These are phyloP conservation scores for Punctularia strigosozonata DNA, from an alignment of 768 basidiomycete genomes.

Conservation along the genomic window DNA sequence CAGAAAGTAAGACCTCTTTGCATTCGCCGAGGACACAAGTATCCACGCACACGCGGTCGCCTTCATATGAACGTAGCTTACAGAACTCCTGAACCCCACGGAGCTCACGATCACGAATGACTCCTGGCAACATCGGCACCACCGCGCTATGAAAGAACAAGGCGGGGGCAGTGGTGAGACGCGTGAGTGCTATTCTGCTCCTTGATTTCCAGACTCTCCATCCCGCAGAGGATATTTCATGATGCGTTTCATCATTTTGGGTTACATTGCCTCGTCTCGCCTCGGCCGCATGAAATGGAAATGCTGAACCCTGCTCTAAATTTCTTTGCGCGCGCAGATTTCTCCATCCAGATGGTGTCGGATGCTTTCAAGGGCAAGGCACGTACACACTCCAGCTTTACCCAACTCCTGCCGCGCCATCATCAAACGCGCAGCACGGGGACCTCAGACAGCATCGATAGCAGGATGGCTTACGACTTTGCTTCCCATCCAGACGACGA, in stretches of 20 bases:
- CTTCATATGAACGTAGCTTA: slow-evolving; percentile 37
- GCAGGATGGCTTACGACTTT: too few species aligned
- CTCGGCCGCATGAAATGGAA: too few species aligned
- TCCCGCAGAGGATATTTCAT: too few species aligned
- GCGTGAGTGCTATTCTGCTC: slow-evolving; percentile 39
- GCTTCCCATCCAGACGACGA: slow-evolving; percentile 37
- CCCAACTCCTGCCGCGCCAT: not conserved
- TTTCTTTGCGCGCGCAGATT: too few species aligned
- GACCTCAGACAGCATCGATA: too few species aligned
- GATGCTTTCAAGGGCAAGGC: slow-evolving; percentile 68
- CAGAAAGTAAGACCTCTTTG: slow-evolving; percentile 9
- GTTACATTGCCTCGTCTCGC: not conserved
- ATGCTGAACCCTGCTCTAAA: too few species aligned
- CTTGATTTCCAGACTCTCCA: too few species aligned
- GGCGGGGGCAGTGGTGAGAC: slow-evolving; percentile 66
- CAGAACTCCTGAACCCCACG: slow-evolving; percentile 44
- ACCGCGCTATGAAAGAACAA: slow-evolving; percentile 66
- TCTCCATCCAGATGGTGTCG: slow-evolving; percentile 64
- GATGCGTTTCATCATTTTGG: too few species aligned
- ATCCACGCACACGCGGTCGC: too few species aligned
- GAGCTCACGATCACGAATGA: slow-evolving; percentile 65
- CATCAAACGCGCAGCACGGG: not conserved
- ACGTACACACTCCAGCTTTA: slow-evolving; percentile 7
- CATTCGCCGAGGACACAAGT: too few species aligned
- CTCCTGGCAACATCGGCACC: slow-evolving; percentile 79